Evolutionary conservation across 2,329 filamentous ascomycete genomes (phyloP), one percentile per base, ranked within the genome.

Genomic region (Lachnellula occidentalis): DNA sequence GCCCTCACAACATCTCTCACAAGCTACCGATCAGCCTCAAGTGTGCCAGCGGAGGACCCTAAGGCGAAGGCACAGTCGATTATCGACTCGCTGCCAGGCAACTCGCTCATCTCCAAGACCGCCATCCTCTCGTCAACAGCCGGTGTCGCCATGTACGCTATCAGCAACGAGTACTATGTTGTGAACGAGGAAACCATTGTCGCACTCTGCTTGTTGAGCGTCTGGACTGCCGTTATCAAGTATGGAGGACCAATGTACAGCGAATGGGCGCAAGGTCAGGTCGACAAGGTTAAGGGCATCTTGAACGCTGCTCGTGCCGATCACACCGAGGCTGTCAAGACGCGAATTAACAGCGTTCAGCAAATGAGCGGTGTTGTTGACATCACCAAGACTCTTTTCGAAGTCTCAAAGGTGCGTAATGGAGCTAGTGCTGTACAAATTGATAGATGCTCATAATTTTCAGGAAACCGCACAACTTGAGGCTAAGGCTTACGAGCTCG

Each of bases 111-210:
- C 72, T 95, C 90, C 76, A 99, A 99, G 87, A 91, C 90, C 66
- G 94, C 94, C 70, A 92, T 96, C 72, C 87, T 99, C 70, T 97
- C 92, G 71, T 92, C 90, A 68, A 87, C 87, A 63, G 90, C 94
- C 70, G 92, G 88, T 77, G 76, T 95, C 67, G 92, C 89, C 70
- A 83, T 95, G 74, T 95, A 94, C 72, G 94, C 91, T 70, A 91
- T 99, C 78, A 95, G 89, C 86, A 99, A 95, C 79, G 94, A 99
- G 84, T 91, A 97, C 81, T 97, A 96, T 78, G 91, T 99, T 73
- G 82, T 99, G 77, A 99, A 99, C 80, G 94, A 99, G 82, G 94
- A 99, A 81, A 88, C 92, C 61, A 88, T 99, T 72, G 89, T 95
- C 71, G 89, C 90, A 64, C 83, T 99, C 78, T 94, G 88, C 74